These are phyloP conservation scores for Misopates orontium DNA, from an alignment of 257 asterid species.

Conservation along the genomic window DNA sequence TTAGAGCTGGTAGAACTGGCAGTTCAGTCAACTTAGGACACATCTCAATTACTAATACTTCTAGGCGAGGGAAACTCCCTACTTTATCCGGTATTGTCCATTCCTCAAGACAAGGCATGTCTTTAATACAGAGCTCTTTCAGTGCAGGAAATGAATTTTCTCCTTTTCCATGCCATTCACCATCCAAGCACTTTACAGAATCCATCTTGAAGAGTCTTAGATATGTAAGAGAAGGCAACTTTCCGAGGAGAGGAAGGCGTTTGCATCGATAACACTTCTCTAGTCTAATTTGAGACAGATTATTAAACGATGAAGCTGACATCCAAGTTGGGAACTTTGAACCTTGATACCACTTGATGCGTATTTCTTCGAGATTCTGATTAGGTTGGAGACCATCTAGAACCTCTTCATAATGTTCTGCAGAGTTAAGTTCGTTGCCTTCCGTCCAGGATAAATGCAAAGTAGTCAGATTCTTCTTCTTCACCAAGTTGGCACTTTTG, in stretches of 20 bases:
- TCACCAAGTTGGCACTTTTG: slow-evolving; percentile 27
- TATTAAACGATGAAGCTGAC: slow-evolving; percentile 3
- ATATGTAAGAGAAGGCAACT: slow-evolving; percentile 14
- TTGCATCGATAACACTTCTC: slow-evolving; percentile 20
- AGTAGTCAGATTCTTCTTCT: slow-evolving; percentile 9
- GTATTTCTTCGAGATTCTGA: slow-evolving; percentile 22
- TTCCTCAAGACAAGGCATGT: slow-evolving; percentile 24
- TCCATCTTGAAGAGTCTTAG: background rate
- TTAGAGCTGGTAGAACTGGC: background rate
- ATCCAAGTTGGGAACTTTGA: slow-evolving; percentile 29
- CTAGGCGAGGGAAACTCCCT: slow-evolving; percentile 21
- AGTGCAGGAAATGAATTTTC: slow-evolving; percentile 29
- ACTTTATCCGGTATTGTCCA: slow-evolving; percentile 17
- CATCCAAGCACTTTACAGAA: slow-evolving; percentile 19
- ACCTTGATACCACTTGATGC: slow-evolving; percentile 26
- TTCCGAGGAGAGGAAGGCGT: slow-evolving; percentile 30
- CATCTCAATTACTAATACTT: accelerated
- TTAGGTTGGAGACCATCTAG: slow-evolving; percentile 30
- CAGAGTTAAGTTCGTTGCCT: background rate
- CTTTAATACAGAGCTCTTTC: background rate
- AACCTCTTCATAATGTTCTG: too few species aligned
- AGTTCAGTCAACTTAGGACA: slow-evolving; percentile 18
- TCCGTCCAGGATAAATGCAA: slow-evolving; percentile 24
- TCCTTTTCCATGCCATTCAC: slow-evolving; percentile 19
- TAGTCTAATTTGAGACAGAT: slow-evolving; percentile 6